Evolutionary conservation across 2,329 filamentous ascomycete species (phyloP).

Genomic region (Tolypocladium capitatum): DNA sequence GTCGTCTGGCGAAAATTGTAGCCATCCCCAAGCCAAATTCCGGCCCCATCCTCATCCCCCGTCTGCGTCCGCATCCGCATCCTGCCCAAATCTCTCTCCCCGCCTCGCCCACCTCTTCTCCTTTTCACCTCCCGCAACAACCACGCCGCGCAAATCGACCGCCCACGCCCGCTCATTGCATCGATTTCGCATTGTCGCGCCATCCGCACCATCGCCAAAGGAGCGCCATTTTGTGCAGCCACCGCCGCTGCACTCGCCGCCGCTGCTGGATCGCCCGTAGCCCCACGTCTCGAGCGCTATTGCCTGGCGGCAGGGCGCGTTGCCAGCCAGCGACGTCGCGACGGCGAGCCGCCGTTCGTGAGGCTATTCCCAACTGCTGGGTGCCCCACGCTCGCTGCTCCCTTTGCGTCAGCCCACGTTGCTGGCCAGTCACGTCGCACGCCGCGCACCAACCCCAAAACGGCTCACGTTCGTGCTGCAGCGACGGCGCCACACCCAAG

Average conservation of each 20-base stretch:
- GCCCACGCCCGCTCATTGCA: constrained; percentile 19
- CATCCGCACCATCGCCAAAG: constrained; percentile 23
- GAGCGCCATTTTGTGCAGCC: constrained; percentile 19
- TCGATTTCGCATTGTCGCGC: constrained; percentile 24
- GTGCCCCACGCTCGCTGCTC: constrained; percentile 4
- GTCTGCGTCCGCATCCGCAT: constrained; percentile 7
- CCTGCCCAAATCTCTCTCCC: constrained; percentile 10
- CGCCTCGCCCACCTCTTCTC: constrained; percentile 10
- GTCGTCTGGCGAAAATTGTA: constrained; percentile 5
- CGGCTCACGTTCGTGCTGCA: not conserved
- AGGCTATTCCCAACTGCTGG: constrained; percentile 25
- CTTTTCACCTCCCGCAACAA: constrained; percentile 20
- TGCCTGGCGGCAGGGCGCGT: constrained; percentile 6
- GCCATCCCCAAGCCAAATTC: constrained; percentile 12
- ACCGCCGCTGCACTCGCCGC: constrained; percentile 15
- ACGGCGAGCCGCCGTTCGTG: constrained; percentile 15
- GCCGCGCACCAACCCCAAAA: not conserved
- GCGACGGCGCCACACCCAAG: not conserved
- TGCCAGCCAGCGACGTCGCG: constrained; percentile 7
- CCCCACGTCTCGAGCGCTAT: constrained; percentile 10
- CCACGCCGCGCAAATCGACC: constrained; percentile 16
- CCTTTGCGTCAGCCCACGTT: constrained; percentile 3
- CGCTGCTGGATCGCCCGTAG: constrained; percentile 8
- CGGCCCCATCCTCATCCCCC: constrained; percentile 7
- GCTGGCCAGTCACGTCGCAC: constrained; percentile 11